Evolutionary conservation across 2,329 filamentous ascomycete species (phyloP).

Genomic region (Dryadomyces quercus-mongolicae): DNA sequence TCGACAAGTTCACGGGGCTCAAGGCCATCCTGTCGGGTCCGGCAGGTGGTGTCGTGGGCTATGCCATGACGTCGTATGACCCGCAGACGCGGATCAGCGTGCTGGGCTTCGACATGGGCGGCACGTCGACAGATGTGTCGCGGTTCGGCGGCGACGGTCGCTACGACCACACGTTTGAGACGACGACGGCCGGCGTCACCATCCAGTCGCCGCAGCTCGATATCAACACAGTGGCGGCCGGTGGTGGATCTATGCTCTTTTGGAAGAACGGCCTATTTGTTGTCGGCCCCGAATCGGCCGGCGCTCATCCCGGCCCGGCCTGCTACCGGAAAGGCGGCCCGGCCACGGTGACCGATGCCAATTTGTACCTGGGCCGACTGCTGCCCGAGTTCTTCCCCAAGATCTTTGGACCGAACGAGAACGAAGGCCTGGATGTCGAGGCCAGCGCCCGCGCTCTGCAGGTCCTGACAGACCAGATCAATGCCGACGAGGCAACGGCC

Average conservation of each 20-base stretch:
- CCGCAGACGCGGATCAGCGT: constrained; percentile 52
- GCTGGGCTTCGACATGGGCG: constrained; percentile 76
- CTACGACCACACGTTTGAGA: constrained; percentile 55
- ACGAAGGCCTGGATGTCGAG: constrained; percentile 64
- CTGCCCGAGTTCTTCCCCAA: constrained; percentile 88
- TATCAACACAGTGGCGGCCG: constrained; percentile 89
- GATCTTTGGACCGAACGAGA: constrained; percentile 84
- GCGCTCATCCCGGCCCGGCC: constrained; percentile 78
- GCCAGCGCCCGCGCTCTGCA: constrained; percentile 66
- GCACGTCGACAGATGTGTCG: constrained; percentile 83
- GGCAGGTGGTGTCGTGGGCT: constrained; percentile 60
- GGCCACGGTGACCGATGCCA: constrained; percentile 87
- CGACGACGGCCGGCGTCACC: constrained; percentile 63
- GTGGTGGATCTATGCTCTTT: constrained; percentile 74
- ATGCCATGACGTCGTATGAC: constrained; percentile 63
- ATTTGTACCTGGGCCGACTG: constrained; percentile 71
- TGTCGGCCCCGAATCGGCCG: constrained; percentile 79
- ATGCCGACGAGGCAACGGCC: constrained; percentile 44
- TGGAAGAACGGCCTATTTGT: constrained; percentile 85
- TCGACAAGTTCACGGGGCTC: constrained; percentile 12
- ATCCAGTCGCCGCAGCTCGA: constrained; percentile 86
- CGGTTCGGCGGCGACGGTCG: constrained; percentile 55
- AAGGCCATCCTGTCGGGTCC: constrained; percentile 58
- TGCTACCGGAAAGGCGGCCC: constrained; percentile 87
- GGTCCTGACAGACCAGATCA: constrained; percentile 66